Evolutionary conservation across 78 protist species (phyloP), one percentile per base, ranked within the genome.

Genomic region (Protostelium mycophagum): DNA sequence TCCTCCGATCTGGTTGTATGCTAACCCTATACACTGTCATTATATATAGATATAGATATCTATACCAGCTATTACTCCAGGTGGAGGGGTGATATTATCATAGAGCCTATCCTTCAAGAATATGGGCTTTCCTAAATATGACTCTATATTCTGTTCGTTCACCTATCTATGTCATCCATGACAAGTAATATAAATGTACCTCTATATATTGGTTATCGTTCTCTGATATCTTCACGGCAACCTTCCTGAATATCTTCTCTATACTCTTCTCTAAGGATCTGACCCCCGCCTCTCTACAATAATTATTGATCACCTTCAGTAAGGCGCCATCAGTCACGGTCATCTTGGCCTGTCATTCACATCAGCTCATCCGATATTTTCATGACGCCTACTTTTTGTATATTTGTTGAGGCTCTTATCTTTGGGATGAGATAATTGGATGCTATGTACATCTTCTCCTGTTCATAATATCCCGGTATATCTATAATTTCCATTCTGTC

Each of bases 221-320:
- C 73, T 51, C 87, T 0, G 92, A 96, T 10, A 98, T 83, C 36
- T 89, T 93, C 86, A 93, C 84, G 5, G 99, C 99, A 0, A 91
- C 90, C 87, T 98, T 98, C 88, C 98, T 91, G 92, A 86, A 88
- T 35, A 97, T 93, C 85, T 93, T 90, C 85, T 97, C 98, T 1
- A 97, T 39, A 51, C 96, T 88, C 90, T 96, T 90, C 86, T 96
- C 95, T 34, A 98, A 94, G 34, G 93, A 94, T 29, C 99, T 89
- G 10, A 97, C 98, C 37, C 99, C 99, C 29, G 94, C 94, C 90
- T 98, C 99, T 84, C 99, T 90, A 91, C 97, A 96, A 91, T 98
- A 97, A 63, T 84, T 38, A 34, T 38, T 34, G 10, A 97, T 95
- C n/a, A 97, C 63, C 35, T 31, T 0, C n/a, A 37, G 28, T 29